Percentiles rank a stretch among this genome's conserved stretches.
Conservation (phyloP, 768 basidiomycete genomes). For the Leccinum subtestaceum region DNA sequence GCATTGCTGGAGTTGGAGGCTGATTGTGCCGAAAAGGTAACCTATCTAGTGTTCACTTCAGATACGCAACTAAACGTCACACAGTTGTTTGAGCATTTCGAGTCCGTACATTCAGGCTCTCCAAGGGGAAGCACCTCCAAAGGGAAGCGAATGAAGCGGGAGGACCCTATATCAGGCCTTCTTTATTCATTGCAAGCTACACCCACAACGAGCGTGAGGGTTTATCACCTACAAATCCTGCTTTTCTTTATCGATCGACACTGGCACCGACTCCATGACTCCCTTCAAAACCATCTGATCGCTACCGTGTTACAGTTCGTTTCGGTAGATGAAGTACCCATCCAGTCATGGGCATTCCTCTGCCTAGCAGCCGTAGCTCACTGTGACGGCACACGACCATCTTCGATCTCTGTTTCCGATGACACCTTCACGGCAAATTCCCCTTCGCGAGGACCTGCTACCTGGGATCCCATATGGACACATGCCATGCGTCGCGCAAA, state of each 20-base stretch:
- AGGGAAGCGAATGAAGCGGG: constrained; percentile 52
- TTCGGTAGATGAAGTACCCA: constrained; percentile 54
- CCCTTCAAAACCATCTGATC: constrained; percentile 57
- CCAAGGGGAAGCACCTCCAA: constrained; percentile 29
- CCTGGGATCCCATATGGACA: constrained; percentile 85
- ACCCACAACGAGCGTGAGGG: constrained; percentile 33
- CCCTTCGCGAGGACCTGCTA: constrained; percentile 23
- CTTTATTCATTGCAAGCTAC: constrained; percentile 45
- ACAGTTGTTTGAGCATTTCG: constrained; percentile 64
- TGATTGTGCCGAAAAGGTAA: constrained; percentile 69
- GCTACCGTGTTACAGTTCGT: constrained; percentile 57
- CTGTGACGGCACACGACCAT: constrained; percentile 35
- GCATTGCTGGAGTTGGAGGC: constrained; percentile 75
- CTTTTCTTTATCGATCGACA: constrained; percentile 84
- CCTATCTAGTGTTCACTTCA: constrained; percentile 6
- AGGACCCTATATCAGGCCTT: constrained; percentile 58
- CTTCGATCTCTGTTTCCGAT: constrained; percentile 1
- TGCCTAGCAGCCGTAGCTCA: constrained; percentile 72
- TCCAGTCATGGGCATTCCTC: constrained; percentile 86
- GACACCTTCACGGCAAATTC: not conserved
- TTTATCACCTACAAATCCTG: constrained; percentile 68
- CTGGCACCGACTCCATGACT: constrained; percentile 60
- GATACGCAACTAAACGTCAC: constrained; percentile 1
- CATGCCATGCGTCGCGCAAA: constrained; percentile 74
- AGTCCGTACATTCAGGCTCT: constrained; percentile 45